A percentile compares a stretch with the other conserved stretches of the same genome.
These are phyloP conservation scores for Phytopythium ostracodes DNA, from an alignment of 352 stramenopile species.

Conservation along the genomic window DNA sequence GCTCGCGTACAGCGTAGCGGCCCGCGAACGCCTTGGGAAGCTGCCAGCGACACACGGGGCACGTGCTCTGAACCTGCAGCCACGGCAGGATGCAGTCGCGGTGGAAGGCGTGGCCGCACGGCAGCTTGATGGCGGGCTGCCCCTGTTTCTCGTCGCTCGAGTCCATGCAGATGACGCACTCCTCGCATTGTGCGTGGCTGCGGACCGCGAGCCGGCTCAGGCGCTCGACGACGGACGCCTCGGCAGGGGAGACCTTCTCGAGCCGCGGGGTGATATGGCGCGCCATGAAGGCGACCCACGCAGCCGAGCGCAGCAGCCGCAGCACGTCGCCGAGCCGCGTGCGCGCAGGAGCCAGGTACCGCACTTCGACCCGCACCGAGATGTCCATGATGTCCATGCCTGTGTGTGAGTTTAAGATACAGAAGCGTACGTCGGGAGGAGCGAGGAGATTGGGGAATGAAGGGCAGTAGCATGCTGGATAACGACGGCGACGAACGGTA, in stretches of 20 bases:
- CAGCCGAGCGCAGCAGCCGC: conserved; percentile 44
- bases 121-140: conserved; percentile 38
- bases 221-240: conserved; percentile 26
- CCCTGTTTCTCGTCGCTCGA: conserved; percentile 39
- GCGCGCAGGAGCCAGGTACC: conserved; percentile 46
- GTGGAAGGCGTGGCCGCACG: conserved; percentile 91
- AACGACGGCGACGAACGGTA: neutral
- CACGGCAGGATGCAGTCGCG: conserved; percentile 85
- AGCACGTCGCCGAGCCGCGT: conserved; percentile 46
- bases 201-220: conserved; percentile 18
- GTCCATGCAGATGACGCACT: conserved; percentile 88
- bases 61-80: conserved; percentile 85
- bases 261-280: conserved; percentile 50
- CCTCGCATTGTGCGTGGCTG: conserved; percentile 12
- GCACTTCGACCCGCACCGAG: conserved; percentile 48
- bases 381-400: conserved; percentile 28
- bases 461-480: neutral
- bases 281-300: conserved; percentile 62
- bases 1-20: conserved; percentile 40
- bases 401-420: neutral
- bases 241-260: conserved; percentile 42
- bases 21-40: conserved; percentile 57
- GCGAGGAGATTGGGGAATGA: conserved; percentile 8
- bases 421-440: neutral
- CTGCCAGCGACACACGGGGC: conserved; percentile 90